These are phyloP conservation scores for Fraxinus ornus DNA, from an alignment of 305 asterid species.

Conservation along the genomic window DNA sequence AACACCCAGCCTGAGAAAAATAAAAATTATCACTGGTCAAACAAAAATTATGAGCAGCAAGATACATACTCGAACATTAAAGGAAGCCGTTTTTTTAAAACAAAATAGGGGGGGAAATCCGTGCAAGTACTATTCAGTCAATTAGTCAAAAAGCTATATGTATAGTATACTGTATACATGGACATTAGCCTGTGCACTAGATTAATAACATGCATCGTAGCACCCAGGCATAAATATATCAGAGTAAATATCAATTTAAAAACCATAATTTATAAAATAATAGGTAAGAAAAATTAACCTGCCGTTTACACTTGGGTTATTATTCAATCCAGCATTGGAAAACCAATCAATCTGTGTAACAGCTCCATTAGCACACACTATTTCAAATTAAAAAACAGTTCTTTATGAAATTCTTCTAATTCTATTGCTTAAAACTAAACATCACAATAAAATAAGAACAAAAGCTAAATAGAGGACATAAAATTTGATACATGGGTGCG, in stretches of 20 bases:
- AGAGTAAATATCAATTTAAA: neutral
- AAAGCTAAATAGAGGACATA: neutral
- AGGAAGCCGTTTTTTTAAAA: neutral
- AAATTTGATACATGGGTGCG: slow-evolving; percentile 59
- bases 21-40: neutral
- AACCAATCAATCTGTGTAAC: slow-evolving; percentile 42
- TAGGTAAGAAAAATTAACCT: slow-evolving; percentile 31
- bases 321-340: slow-evolving; percentile 22
- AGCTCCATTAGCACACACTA: slow-evolving; percentile 6
- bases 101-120: neutral
- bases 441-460: neutral
- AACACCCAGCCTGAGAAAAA: slow-evolving; percentile 60
- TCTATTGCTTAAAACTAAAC: neutral
- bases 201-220: neutral
- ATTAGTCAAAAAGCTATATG: too few relatives aligned
- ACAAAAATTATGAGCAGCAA: neutral
- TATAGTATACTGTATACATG: too few relatives aligned
- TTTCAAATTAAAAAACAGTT: neutral
- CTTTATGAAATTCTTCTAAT: neutral
- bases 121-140: too few relatives aligned
- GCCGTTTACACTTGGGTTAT: slow-evolving; percentile 22
- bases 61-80: neutral
- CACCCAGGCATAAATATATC: neutral
- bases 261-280: neutral
- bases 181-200: too few relatives aligned